Conservation (phyloP, 805 yeast genomes). For the Myxozyma kluyveri region DNA sequence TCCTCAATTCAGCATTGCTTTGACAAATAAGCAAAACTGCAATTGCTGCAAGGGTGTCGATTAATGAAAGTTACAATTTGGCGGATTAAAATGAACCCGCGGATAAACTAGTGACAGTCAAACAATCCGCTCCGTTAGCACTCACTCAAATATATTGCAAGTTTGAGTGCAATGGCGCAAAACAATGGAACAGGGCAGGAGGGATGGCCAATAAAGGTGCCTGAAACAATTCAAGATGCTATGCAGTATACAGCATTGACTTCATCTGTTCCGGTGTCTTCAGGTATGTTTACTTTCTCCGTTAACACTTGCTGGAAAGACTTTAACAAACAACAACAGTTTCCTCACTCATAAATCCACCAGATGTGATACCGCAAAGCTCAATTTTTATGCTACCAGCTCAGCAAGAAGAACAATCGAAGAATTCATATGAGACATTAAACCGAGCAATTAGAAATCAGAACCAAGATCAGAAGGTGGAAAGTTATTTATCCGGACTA, state of each 20-base stretch:
- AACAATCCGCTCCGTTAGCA: no score
- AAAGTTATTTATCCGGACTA: constrained; percentile 12
- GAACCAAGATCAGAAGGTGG: constrained; percentile 6
- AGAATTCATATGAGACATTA: constrained; percentile 9
- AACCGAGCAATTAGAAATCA: constrained; percentile 5
- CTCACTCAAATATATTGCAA: no score
- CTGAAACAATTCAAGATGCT: constrained; percentile 9
- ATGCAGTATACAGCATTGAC: constrained; percentile 23
- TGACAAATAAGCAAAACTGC: no score
- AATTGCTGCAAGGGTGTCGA: no score
- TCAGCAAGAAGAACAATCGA: constrained; percentile 13
- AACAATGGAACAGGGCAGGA: neutral
- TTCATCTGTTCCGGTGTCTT: constrained; percentile 19
- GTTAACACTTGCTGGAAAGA: neutral
- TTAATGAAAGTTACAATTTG: no score
- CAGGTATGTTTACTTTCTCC: constrained; percentile 4
- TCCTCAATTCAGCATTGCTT: no score
- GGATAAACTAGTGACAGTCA: no score
- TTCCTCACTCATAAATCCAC: neutral
- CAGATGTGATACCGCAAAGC: constrained; percentile 14
- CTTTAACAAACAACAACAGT: neutral
- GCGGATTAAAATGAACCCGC: no score
- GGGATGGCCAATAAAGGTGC: neutral
- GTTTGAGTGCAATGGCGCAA: neutral
- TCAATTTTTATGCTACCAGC: constrained; percentile 20